phyloP scores from a whole-genome alignment of 1,284 basidiomycete species.

The Sporisorium sorghi region DNA sequence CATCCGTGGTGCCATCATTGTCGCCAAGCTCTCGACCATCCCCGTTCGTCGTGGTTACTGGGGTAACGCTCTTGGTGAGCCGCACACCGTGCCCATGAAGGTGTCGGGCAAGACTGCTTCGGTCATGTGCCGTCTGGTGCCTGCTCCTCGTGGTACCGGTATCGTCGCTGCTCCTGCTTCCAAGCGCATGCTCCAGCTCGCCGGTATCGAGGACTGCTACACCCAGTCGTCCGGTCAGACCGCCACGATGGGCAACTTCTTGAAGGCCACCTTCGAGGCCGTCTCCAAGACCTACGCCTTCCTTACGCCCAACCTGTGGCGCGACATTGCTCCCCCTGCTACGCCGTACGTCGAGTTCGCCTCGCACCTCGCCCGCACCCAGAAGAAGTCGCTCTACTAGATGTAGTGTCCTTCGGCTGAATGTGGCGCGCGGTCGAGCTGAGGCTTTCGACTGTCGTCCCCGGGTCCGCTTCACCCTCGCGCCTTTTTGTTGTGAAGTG shows the following conservation, averaged over 20 bases:
- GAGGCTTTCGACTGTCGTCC: not conserved
- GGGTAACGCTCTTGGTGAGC: conserved; percentile 85
- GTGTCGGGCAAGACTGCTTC: conserved; percentile 98
- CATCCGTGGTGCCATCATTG: conserved; percentile 97
- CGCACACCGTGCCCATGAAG: conserved; percentile 99
- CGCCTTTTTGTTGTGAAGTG: conserved; percentile 9
- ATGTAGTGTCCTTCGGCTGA: conserved; percentile 7
- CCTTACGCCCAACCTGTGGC: conserved; percentile 97
- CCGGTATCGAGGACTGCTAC: conserved; percentile 93
- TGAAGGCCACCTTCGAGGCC: conserved; percentile 97
- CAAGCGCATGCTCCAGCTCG: conserved; percentile 96
- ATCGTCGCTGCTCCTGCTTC: conserved; percentile 98
- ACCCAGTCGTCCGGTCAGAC: conserved; percentile 98
- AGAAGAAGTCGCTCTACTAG: conserved; percentile 63
- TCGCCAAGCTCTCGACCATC: conserved; percentile 93
- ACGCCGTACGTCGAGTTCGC: conserved; percentile 68
- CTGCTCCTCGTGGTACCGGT: conserved; percentile 96
- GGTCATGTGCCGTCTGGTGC: conserved; percentile 99
- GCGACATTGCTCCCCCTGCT: conserved; percentile 84
- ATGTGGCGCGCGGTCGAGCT: conserved; percentile 1
- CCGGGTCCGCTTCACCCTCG: conserved; percentile 14
- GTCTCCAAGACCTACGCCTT: conserved; percentile 97
- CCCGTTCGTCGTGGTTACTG: conserved; percentile 99
- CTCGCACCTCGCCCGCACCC: conserved; percentile 64
- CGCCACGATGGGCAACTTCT: conserved; percentile 99